Base-by-base conservation (phyloP, 768 basidiomycete genomes). In the Lactifluus rugatus region DNA sequence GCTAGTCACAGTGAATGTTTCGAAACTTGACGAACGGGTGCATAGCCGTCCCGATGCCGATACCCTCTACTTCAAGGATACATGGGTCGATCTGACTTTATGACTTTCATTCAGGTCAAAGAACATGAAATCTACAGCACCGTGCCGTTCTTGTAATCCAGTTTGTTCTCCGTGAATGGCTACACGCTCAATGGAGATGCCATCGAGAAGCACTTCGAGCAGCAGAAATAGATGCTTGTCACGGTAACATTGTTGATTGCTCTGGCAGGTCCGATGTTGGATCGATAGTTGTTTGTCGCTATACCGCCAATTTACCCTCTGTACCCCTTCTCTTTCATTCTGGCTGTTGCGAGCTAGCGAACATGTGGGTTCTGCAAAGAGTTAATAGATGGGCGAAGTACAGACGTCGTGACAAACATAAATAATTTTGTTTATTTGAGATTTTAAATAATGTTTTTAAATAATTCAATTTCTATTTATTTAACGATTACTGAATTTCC, bases 101-200 rank as follows among this genome's bases (percentile, higher is more conserved):
- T 16, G 11, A 21, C 34, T 1, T 19, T 11, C 57, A 13, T 41
- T n/a, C 13, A 95, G 93, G 91, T 93, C 10, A 96, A 95, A 68
- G 96, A 97, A 50, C 86, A 96, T 64, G 96, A 99, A 63, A 97
- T 98, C 50, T 97, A 86, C 67, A 94, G 97, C 67, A 81, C 87
- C 31, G 73, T 80, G 21, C 82, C 92, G 5, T 99, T 98, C 82
- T 71, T 96, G 66, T 78, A 75, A 34, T 93, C 91, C 2, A 85
- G 84, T 63, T 69, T 99, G 26, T 99, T 99, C 71, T 66, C 74
- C 16, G 77, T 89, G 13, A 99, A 99, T 66, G 95, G 95, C 2
- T 99, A 97, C 73, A 82, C 81, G 64, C 68, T 89, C 41, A 78
- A 78, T n/a, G 81, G 81, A 34, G 70, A 71, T 45, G 72, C 76